Evolutionary conservation across 1,139 yeast species (phyloP), one percentile per base, ranked within the genome.

Genomic region (Spencermartinsiella ligniputridi): DNA sequence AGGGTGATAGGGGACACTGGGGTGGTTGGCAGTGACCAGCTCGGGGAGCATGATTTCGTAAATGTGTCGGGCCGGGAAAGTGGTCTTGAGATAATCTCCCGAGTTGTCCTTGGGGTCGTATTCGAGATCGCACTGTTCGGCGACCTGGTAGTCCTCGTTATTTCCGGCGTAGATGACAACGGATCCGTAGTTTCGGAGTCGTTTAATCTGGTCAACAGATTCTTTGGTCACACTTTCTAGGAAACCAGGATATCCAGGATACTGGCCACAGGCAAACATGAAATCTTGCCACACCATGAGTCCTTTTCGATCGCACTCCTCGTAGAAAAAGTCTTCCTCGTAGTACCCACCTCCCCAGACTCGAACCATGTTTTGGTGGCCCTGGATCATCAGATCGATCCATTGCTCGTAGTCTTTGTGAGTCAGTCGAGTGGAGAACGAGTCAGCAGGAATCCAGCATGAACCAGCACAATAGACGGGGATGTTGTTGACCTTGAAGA

Each of bases 211-310:
- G 47, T 61, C 59, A 11, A 45, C 53, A 3, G 62, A 63, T 51
- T 74, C 78, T 24, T 54, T 50, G 1, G 52, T 41, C 3, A 74
- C 74, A 33, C 53, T 54, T 3, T 57, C 55, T 15, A 67, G 51
- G 46, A 67, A 70, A 21, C 49, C 51, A 12, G 49, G 41, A 39
- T 60, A 51, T 45, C 62, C 58, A 2, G 78, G 78, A 47, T 74
- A 74, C 39, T 68, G 70, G 1, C 76, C 78, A 57, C 78, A 74
- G 3, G 76, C 77, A 64, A 74, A 74, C 77, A 74, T 71, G 52
- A 74, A 72, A 54, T 74, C 78, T 43, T 74, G 78, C 76, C 77
- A 74, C 6, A 74, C 69, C 51, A 74, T 40, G 17, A 74, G 50
- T 3, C 78, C 78, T 1, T 62, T 49, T 20, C 65, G 47, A 48